Evolutionary conservation across 805 yeast genomes (phyloP), one percentile per base, ranked within the genome.

Genomic region (Kregervanrija pseudodelftensis): DNA sequence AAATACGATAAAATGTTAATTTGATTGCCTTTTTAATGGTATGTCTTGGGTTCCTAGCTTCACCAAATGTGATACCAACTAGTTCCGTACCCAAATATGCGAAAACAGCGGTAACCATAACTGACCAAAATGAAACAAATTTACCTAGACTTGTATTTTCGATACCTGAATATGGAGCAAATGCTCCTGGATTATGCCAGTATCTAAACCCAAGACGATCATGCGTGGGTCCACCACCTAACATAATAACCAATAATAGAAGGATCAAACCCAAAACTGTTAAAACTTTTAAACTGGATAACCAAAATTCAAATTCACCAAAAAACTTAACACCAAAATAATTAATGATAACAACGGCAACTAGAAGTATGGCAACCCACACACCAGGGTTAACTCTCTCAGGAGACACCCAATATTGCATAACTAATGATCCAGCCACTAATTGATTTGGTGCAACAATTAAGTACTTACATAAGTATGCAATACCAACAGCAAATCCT

Each of bases 141-240:
- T 44, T 48, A 62, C 44, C 65, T 11, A 42, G 17, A 13, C 17
- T 10, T 80, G 22, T 12, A 16, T 43, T 39, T 14, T 69, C 63
- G 1, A 79, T 75, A 39, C 72, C 76, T 1, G 69, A 67, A 48
- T 70, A 57, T 16, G 72, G 60, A 13, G 62, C 65, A 54, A 71
- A 67, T 1, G 73, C 67, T 15, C 73, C 73, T 2, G 70, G 70
- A 38, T 64, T 43, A 42, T 59, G 58, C 77, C 78, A 74, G 54
- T 70, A 71, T 44, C 64, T 59, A 51, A 67, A 67, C 8, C 68
- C 65, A 56, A 68, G 53, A 62, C 91, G 73, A 54, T 83, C 88
- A 55, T 80, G 82, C 37, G 72, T 70, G 50, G 91, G 90, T 30
- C 80, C 85, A 44, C 93, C 95, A 48, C 95, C 95, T 45, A 80